Percentiles rank a stretch among this genome's conserved stretches.
phyloP scores from a whole-genome alignment of 352 stramenopile species.

The Phytophthora lateralis region DNA sequence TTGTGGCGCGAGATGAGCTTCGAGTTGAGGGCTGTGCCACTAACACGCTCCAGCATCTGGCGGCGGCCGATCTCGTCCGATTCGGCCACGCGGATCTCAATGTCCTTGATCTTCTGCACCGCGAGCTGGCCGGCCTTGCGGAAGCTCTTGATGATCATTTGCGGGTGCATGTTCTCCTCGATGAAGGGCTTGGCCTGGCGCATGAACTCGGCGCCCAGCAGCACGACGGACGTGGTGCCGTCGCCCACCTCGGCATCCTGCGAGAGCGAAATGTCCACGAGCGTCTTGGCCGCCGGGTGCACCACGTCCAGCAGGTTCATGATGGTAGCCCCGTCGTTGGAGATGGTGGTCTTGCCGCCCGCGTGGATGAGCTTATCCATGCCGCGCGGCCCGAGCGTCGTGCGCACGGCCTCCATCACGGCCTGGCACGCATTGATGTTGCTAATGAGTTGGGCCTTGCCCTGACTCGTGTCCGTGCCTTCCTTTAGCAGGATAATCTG shows the following conservation, averaged over 20 bases:
- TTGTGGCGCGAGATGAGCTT: slow-evolving; percentile 98
- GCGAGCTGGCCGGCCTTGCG: slow-evolving; percentile 85
- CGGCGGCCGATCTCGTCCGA: slow-evolving; percentile 77
- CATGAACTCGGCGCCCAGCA: slow-evolving; percentile 97
- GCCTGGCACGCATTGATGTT: slow-evolving; percentile 93
- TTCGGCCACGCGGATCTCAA: slow-evolving; percentile 84
- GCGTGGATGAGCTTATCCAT: slow-evolving; percentile 99
- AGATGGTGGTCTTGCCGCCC: slow-evolving; percentile 95
- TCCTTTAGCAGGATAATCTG: slow-evolving; percentile 99
- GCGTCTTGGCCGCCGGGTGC: slow-evolving; percentile 97
- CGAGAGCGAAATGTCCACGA: slow-evolving; percentile 97
- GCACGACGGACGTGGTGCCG: slow-evolving; percentile 97
- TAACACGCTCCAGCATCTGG: slow-evolving; percentile 92
- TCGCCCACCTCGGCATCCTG: slow-evolving; percentile 92
- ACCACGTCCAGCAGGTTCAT: slow-evolving; percentile 99
- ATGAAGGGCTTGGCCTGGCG: slow-evolving; percentile 98
- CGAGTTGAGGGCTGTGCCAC: slow-evolving; percentile 97
- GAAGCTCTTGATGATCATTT: slow-evolving; percentile 92
- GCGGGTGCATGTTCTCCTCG: slow-evolving; percentile 97
- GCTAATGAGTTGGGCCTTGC: slow-evolving; percentile 95
- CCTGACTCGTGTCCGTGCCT: slow-evolving; percentile 99
- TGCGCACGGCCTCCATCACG: slow-evolving; percentile 97
- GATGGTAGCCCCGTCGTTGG: slow-evolving; percentile 99
- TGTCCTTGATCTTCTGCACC: slow-evolving; percentile 86
- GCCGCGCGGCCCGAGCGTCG: slow-evolving; percentile 96